Base-by-base conservation (phyloP, 352 stramenopile species). In the Aphanomyces astaci region DNA sequence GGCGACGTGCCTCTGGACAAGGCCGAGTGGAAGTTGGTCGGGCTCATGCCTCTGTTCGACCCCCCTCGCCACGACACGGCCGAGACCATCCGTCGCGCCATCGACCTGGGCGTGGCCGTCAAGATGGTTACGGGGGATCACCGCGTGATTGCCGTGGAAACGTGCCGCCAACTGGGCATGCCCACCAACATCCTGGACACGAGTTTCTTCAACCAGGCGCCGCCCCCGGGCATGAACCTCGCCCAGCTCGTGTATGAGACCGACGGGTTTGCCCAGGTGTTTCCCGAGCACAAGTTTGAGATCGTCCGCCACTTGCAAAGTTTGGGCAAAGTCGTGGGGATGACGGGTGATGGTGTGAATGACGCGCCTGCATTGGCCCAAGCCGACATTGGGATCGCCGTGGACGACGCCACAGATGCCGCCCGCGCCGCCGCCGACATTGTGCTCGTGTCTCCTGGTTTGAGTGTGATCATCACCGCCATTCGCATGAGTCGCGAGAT, bases 101-200 rank as follows among this genome's bases (percentile, higher is more conserved):
- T 96, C 71, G 81, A 92, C 71, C 78, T 94, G 17, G 95, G 95
- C 53, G 91, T 98, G 57, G 80, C 76, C 1, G 92, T 98, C 28
- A 98, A 98, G 78, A 98, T 98, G 93, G 89, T 98, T 43, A 98
- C 95, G 30, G 95, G 95, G 73, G 95, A 98, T 72, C 94, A 98
- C 75, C 79, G 84, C 40, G 79, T 89, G 36, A 98, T 98, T 74
- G 94, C 91, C 46, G 79, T 92, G 27, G 89, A 98, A 78, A 98
- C 94, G 59, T 92, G 87, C 64, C 85, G 82, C 76, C 78, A 86
- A 53, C 66, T 98, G 68, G 88, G 80, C 74, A 94, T 98, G 80
- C 90, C 84, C 13, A 90, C 82, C 5, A 89, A 93, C 73, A 93
- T 94, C 63, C 64, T 90, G 27, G 80, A 92, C 72, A 85, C 80